Base-by-base conservation (phyloP, 805 yeast species). In the Saturnispora sekii region DNA sequence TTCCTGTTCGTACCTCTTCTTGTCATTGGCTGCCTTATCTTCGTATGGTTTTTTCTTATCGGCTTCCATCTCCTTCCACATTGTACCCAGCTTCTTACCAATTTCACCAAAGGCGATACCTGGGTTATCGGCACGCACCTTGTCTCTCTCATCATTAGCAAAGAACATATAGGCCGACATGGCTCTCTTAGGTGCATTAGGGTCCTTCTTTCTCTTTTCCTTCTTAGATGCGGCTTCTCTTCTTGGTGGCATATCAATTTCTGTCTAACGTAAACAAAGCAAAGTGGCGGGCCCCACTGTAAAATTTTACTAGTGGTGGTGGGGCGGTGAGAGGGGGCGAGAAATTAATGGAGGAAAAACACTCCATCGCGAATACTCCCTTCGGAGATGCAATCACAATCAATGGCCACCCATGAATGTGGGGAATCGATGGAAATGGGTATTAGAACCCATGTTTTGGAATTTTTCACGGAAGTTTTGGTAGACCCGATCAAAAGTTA, bases 151-250 rank as follows among this genome's bases (percentile, higher is more conserved):
- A 63, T 88, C 97, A 65, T 87, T 88, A 58, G 98, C 97, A 63
- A 89, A 93, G 79, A 86, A 90, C 97, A 93, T 89, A 81, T 90
- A 93, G 41, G 97, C 96, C 49, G 97, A 87, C 65, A 93, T 73
- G 21, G 97, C 87, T 70, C 97, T 86, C 86, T 93, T 93, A 67
- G 98, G 98, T 54, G 98, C 98, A 68, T 90, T 89, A 73, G 98
- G 96, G 68, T 86, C 95, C 64, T 64, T 64, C 69, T 64, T 64
- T 60, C 58, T 62, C 62, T 66, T 64, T 40, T 59, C 40, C 56
- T 47, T 46, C 57, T 58, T 56, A 17, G 32, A 30, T 16, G 32
- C 32, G 12, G 45, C 45, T 43, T 43, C 45, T 57, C 46, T 46
- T 45, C 48, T 49, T 45, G 50, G 50, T 38, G 50, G 50, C 52